Base-by-base conservation (phyloP, 371 early-diverging fungal species). In the Mortierella sp. region DNA sequence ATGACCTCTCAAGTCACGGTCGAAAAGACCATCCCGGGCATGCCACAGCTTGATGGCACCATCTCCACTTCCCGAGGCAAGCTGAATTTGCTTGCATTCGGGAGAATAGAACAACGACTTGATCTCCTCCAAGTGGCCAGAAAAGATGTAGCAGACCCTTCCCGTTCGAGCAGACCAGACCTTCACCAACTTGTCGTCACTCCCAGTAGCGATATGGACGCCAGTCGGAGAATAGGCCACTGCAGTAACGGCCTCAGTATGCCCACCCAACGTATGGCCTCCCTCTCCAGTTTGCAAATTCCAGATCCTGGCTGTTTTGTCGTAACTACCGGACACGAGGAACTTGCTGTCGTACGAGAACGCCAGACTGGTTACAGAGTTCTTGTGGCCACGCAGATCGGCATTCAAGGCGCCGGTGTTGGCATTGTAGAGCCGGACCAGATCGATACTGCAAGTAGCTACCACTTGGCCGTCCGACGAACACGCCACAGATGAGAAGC, bases 401-500 rank as follows among this genome's bases (percentile, higher is more conserved):
- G 9, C 64, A 31, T 2, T 34, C 16, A 21, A 61, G 37, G 64
- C 64, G 5, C 64, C 64, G 19, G 64, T 61, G 34, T 21, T 61
- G 37, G 64, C 64, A 34, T 61, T 61, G 34, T 61, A 61, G 5
- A 61, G 64, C 9, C 64, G 64, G 19, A 61, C 34, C 16, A 61
- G 19, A 9, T 61, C 64, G 64, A 61, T 61, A 16, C 64, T 34
- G 37, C 64, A 61, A 2, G 64, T 61, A 21, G 64, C 64, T 6
- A 61, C 64, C 34, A 61, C 19, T 61, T 61, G 64, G 8, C 64
- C 34, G 64, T 61, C 64, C 21, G 64, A 31, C 14, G 64, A 61
- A 61, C 64, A 61, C 37, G 64, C 64, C 21, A 61, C 64, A 6
- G 64, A 31, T 21, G 64, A 61, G 64, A 61, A 61, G 9, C 64